A percentile compares a stretch with the other conserved stretches of the same genome.
Conservation (phyloP, 805 yeast genomes). For the Nakazawaea holstii region DNA sequence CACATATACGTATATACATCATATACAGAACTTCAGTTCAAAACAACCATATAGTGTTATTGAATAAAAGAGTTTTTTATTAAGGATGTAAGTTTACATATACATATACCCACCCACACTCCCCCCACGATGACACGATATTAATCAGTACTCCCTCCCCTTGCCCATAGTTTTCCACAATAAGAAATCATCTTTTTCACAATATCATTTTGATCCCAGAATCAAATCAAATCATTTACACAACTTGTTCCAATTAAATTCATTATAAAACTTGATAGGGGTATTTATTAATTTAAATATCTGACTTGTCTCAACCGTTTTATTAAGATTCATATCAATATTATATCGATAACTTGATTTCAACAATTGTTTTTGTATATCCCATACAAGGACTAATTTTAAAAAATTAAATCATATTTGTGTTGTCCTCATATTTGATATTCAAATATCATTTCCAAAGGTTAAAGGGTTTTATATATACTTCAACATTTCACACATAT, state of each 20-base stretch:
- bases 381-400: slow-evolving; percentile 16
- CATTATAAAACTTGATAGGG: background rate
- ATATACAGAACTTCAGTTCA: no score
- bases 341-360: background rate
- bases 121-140: no score
- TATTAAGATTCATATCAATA: slow-evolving; percentile 2
- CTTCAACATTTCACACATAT: background rate
- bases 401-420: slow-evolving; percentile 13
- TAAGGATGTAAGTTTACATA: no score
- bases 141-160: no score
- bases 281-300: slow-evolving; percentile 16
- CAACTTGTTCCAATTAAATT: background rate
- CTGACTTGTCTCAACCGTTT: slow-evolving; percentile 3
- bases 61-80: no score
- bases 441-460: slow-evolving; percentile 3
- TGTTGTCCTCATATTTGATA: slow-evolving; percentile 4
- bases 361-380: background rate
- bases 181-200: background rate
- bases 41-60: no score
- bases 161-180: background rate
- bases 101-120: no score
- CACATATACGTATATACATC: no score
- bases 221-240: no score
- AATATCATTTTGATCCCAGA: background rate
- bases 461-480: slow-evolving; percentile 5